Percentiles rank a stretch among this genome's conserved stretches.
Conservation (phyloP, 768 basidiomycete species). For the Boletus coccyginus region DNA sequence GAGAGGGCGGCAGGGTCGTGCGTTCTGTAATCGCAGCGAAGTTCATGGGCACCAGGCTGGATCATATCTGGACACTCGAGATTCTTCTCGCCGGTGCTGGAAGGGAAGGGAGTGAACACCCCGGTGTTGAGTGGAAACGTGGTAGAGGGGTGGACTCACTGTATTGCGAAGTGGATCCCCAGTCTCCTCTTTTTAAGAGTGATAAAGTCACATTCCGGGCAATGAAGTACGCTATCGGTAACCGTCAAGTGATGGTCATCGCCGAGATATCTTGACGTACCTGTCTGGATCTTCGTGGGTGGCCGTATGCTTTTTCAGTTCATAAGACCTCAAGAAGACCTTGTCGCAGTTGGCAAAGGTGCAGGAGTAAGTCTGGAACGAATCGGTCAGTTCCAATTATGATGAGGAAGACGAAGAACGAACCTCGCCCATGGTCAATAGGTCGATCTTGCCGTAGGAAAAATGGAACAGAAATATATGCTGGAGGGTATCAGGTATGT, state of each 20-base stretch:
- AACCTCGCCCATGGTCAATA: slow-evolving; percentile 15
- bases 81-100: slow-evolving; percentile 23
- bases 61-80: slow-evolving; percentile 14
- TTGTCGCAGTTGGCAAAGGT: slow-evolving; percentile 6
- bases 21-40: slow-evolving; percentile 22
- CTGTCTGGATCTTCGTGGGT: slow-evolving; percentile 11
- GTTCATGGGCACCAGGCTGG: not conserved
- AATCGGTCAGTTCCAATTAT: not conserved
- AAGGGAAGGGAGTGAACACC: not conserved
- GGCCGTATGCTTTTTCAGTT: slow-evolving; percentile 24
- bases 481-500: not conserved
- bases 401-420: not conserved
- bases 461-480: not conserved
- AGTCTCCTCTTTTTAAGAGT: slow-evolving; percentile 22
- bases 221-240: slow-evolving; percentile 15
- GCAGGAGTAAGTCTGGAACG: slow-evolving; percentile 15
- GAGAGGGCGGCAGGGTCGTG: slow-evolving; percentile 26
- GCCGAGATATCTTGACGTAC: not conserved
- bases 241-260: not conserved
- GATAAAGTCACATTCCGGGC: slow-evolving; percentile 17
- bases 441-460: not conserved
- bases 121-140: not conserved
- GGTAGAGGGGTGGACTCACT: slow-evolving; percentile 7
- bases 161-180: slow-evolving; percentile 16
- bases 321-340: slow-evolving; percentile 13